Base-by-base conservation (phyloP, 31 red algal genomes). In the Odonthalia washingtoniensis region DNA sequence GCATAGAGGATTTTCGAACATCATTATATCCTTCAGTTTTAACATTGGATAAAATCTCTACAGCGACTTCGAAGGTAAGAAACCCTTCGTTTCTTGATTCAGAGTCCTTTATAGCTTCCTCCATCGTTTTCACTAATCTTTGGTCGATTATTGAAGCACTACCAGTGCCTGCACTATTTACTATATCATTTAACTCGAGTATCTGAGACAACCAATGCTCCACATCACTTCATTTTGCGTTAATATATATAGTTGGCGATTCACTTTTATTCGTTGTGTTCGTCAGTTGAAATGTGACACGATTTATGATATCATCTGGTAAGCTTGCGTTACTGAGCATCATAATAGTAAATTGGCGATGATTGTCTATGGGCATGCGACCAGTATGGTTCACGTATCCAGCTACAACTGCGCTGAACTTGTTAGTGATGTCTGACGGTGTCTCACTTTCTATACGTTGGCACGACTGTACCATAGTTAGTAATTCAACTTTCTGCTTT, bases 301-400 rank as follows among this genome's bases (percentile, higher is more conserved):
- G 9, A 33, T 75, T 81, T 42, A 74, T 63, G 18, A 77, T 82
- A 31, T 67, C 76, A 2, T 63, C 21, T 5, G 67, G 28, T 3
- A 90, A 52, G 6, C 17, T 49, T 39, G 65, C 87, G 44, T 90
- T 90, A 37, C 76, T 40, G n/a, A 90, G 36, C 65, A 82, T 46
- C 5, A 76, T 66, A 63, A 82, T 62, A 0, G 77, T 49, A 63
- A 90, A 90, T 32, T 90, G 87, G 24, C 75, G 37, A 24, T 34
- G 61, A 38, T 17, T 52, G 2, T 31, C 46, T 61, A 73, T 1
- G 3, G 45, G 36, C 46, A 82, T 57, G 9, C 6, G 18, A 1
- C 1, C 24, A 30, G 87, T 82, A 49, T 90, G 61, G 0, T 81
- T 90, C 28, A 70, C 32, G 41, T 81, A 90, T 30, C 31, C 42